A percentile compares a stretch with the other conserved stretches of the same genome.
Conservation (phyloP, 1,284 basidiomycete genomes). For the Ceraceosorus bombacis region DNA sequence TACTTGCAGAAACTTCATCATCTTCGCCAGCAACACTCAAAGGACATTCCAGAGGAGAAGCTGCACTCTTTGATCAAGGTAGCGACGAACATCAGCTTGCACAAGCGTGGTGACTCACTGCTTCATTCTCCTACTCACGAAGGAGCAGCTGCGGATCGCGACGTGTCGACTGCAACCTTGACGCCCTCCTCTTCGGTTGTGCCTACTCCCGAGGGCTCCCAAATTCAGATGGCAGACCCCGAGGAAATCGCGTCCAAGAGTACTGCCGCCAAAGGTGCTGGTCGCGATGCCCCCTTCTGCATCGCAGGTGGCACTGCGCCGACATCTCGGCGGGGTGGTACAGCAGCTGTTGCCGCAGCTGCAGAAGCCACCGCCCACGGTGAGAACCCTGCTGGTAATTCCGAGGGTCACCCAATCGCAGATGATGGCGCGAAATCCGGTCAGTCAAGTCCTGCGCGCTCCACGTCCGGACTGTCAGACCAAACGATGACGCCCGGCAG, state of each 20-base stretch:
- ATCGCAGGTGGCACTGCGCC: constrained; percentile 1
- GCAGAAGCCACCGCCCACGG: constrained; percentile 21
- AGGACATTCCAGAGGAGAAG: constrained; percentile 23
- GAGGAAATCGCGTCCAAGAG: background rate
- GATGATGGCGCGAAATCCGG: background rate
- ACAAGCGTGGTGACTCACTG: background rate
- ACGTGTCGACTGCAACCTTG: background rate
- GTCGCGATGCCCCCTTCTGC: background rate
- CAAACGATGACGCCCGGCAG: constrained; percentile 4
- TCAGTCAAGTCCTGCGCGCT: constrained; percentile 2
- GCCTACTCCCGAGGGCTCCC: too few relatives aligned
- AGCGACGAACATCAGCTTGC: constrained; percentile 19
- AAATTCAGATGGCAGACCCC: background rate
- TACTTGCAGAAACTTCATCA: constrained; percentile 35
- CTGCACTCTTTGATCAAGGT: constrained; percentile 27
- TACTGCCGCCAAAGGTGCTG: background rate
- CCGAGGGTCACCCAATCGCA: background rate
- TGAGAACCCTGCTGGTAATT: constrained; percentile 12
- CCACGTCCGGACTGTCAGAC: constrained; percentile 8
- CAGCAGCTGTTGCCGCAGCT: constrained; percentile 28
- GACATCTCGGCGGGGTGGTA: constrained; percentile 14
- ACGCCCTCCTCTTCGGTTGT: background rate
- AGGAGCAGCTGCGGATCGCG: background rate
- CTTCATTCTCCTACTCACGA: background rate
- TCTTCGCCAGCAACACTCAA: constrained; percentile 28